These are phyloP conservation scores for Colletotrichum chlorophyti DNA, from an alignment of 2,329 filamentous ascomycete genomes.

Conservation along the genomic window DNA sequence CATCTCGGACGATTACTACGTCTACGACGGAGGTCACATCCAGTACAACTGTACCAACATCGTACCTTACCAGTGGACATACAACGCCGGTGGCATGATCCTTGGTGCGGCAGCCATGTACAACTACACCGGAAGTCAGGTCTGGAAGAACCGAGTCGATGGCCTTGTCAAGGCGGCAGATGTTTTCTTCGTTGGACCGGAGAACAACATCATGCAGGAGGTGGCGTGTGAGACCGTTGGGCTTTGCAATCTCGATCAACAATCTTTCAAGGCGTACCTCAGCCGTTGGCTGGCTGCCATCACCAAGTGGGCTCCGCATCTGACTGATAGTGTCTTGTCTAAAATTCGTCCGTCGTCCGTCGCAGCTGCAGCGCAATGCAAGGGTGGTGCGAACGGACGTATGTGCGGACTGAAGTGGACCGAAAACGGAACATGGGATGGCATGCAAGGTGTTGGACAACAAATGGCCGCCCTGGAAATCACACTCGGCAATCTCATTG, in stretches of 20 bases:
- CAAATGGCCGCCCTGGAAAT: slow-evolving; percentile 75
- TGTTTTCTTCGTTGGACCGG: slow-evolving; percentile 60
- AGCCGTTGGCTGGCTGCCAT: slow-evolving; percentile 67
- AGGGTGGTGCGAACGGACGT: slow-evolving; percentile 60
- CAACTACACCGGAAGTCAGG: slow-evolving; percentile 60
- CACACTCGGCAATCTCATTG: slow-evolving; percentile 66
- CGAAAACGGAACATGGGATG: slow-evolving; percentile 60
- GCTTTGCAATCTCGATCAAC: slow-evolving; percentile 67
- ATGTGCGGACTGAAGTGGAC: slow-evolving; percentile 69
- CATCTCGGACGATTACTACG: slow-evolving; percentile 63
- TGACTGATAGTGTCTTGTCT: slow-evolving; percentile 57
- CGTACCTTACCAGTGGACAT: slow-evolving; percentile 71
- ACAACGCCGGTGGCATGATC: slow-evolving; percentile 72
- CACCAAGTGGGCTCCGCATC: slow-evolving; percentile 69
- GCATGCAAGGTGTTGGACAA: slow-evolving; percentile 68
- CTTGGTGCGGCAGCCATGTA: slow-evolving; percentile 73
- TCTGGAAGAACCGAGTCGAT: slow-evolving; percentile 66
- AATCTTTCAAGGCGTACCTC: slow-evolving; percentile 70
- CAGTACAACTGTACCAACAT: slow-evolving; percentile 63
- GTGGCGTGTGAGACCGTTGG: slow-evolving; percentile 68
- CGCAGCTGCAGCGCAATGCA: slow-evolving; percentile 64
- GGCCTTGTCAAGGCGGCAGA: slow-evolving; percentile 60
- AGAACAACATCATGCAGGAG: slow-evolving; percentile 68
- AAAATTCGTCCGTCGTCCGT: slow-evolving; percentile 61
- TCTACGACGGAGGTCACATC: slow-evolving; percentile 69